These are phyloP conservation scores for Podaxis sp. DNA, from an alignment of 768 basidiomycete genomes.

Conservation along the genomic window DNA sequence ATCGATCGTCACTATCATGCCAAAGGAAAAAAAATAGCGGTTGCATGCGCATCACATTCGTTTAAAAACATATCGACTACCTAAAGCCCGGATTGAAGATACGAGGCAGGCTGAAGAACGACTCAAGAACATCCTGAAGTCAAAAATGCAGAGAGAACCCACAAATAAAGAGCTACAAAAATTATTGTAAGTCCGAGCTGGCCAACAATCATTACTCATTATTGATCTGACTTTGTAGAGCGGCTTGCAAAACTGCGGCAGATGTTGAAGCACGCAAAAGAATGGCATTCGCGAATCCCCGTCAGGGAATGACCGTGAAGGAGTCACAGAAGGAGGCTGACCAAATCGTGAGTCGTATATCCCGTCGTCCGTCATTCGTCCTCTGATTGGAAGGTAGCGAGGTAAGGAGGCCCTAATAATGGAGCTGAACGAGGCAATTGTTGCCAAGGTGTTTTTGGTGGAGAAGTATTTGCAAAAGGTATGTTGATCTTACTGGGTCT, in stretches of 20 bases:
- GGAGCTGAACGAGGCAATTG: background rate
- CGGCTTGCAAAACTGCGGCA: background rate
- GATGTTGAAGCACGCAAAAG: background rate
- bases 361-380: background rate
- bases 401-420: background rate
- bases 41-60: conserved; percentile 19
- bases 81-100: background rate
- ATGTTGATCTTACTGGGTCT: background rate
- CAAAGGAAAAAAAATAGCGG: conserved; percentile 10
- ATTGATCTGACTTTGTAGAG: background rate
- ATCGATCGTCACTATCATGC: background rate
- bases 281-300: background rate
- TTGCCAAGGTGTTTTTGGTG: background rate
- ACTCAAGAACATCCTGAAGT: background rate
- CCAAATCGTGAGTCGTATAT: background rate
- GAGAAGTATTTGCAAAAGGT: background rate
- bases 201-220: too few species aligned
- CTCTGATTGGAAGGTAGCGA: background rate
- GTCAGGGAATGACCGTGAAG: conserved; percentile 2
- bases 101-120: background rate
- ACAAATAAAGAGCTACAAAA: background rate
- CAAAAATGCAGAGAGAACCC: background rate
- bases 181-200: background rate
- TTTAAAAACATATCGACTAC: conserved; percentile 11
- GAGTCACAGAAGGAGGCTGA: background rate